Evolutionary conservation across 441 rosid genomes (phyloP), one percentile per base, ranked within the genome.

Genomic region (Erysimum cheiri): DNA sequence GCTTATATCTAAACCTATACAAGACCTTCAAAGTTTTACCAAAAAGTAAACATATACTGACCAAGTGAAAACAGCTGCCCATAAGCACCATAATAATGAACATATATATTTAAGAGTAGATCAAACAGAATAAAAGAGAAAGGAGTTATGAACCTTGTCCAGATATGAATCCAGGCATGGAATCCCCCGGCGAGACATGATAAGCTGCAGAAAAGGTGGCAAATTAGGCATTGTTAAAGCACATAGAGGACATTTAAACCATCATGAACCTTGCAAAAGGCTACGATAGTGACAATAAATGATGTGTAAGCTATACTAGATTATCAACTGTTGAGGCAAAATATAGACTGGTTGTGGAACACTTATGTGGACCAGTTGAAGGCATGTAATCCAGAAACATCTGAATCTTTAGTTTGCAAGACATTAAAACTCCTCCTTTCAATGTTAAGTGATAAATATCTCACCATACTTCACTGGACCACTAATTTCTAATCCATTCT

Each of bases 111-210:
- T 65, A 73, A 50, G 63, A 67, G 50, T 48, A 50, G 9, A 52
- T 13, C 35, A 58, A 66, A 70, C 43, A 44, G 15, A 50, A 44
- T 32, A 62, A 41, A 57, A 63, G 66, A 50, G 50, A 43, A 33
- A 26, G 48, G 55, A 52, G 60, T 28, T 63, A 64, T 80, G 65
- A 17, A 96, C 98, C 99, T 93, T 96, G 83, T 96, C 99, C 73
- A 96, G 80, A 82, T 91, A 96, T 4, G 99, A 96, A 84, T 96
- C 99, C 79, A 96, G 83, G 87, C 99, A 93, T 58, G 98, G 99
- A 82, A 93, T 88, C 48, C 98, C 77, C 57, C 94, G 88, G 62
- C 96, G 87, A 49, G 99, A 91, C 99, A 96, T 93, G 56, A 83
- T 85, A 41, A 96, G 98, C 98, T 96, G 91, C 31, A 66, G 67